Evolutionary conservation across 2,329 filamentous ascomycete species (phyloP), one percentile per base, ranked within the genome.

Genomic region (Eutypa lata): DNA sequence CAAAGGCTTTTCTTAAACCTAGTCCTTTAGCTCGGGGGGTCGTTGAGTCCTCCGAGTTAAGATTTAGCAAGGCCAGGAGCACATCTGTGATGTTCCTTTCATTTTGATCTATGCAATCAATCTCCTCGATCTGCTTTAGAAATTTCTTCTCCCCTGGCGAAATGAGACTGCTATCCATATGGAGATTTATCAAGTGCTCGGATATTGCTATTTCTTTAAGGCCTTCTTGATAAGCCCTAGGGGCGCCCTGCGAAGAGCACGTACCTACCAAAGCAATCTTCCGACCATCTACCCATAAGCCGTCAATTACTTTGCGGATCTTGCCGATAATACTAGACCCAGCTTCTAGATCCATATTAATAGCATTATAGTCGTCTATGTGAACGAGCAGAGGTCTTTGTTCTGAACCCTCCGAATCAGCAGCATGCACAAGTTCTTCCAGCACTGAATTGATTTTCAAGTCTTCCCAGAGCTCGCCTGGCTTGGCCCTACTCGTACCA

Each of bases 191-290:
- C 43, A 60, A 58, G 26, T 61, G 57, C 38, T 75, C 80, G 42
- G 62, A 71, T 28, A 61, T 65, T 45, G 70, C 74, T 57, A 74
- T 69, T 48, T 71, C 72, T 48, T 60, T 68, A 14, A 75, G 65
- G 53, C 65, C 75, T 22, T 60, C 67, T 45, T 70, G 64, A 50
- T 78, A 79, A 49, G 73, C 67, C 19, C 70, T 73, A 19, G 71
- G 73, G 13, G 70, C 77, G 16, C 80, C 76, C 18, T 80, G 77
- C 1, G 77, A 78, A 22, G 85, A 79, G 10, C 88, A 87, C 6
- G 89, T 91, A n/a, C 92, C 94, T 31, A 97, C 72, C 18, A 97
- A 79, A 51, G 92, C 80, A 49, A 96, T 80, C 54, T 82, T 82
- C 59, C 86, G 81, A 4, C 91, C 91, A 38, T 83, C 78, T 50